Base-by-base conservation (phyloP, 83 land plant species). In the Isoetes engelmannii region DNA sequence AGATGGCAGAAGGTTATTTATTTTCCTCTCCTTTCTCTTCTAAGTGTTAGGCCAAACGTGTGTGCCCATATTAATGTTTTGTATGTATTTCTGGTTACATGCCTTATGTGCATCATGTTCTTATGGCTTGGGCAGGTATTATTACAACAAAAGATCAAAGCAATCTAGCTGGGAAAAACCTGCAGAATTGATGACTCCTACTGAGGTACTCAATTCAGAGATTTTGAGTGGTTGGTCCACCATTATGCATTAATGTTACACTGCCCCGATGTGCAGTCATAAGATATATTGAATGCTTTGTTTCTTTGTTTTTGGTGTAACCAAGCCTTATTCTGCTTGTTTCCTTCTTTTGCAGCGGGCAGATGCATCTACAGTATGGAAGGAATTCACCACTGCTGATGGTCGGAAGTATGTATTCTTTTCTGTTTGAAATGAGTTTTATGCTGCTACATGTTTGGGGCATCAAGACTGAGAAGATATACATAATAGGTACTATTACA, bases 121-220 rank as follows among this genome's bases (percentile, higher is more conserved):
- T 68, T 68, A 7, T 8, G 8, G 8, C 28, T 1, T 73, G 49
- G 56, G 42, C 69, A 94, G 99, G 72, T 95, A 91, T 58, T 95
- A 95, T 78, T 88, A 88, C 69, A 95, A 91, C 69, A 88, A 84
- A 65, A 84, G 74, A 77, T 85, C 93, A 21, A 85, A 82, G 75
- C 86, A 83, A 44, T 95, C 99, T 46, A 83, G 85, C 65, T 95
- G 99, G 99, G 99, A 91, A 57, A 95, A 95, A 69, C 99, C 99
- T 12, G 47, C 76, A 50, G 99, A 95, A 69, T 66, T 95, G 60
- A 91, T 95, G 99, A 86, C 97, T 47, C 84, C 91, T 44, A 82
- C 80, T 58, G 99, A 95, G 93, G 99, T 95, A 74, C 81, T 84
- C 64, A 47, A 18, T 5, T 13, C 20, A 44, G 12, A 43, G 3